Percentiles rank a stretch among this genome's conserved stretches.
Evolutionary conservation across 495 filamentous ascomycete species (phyloP).

Genomic region (Hyaloscypha variabilis): DNA sequence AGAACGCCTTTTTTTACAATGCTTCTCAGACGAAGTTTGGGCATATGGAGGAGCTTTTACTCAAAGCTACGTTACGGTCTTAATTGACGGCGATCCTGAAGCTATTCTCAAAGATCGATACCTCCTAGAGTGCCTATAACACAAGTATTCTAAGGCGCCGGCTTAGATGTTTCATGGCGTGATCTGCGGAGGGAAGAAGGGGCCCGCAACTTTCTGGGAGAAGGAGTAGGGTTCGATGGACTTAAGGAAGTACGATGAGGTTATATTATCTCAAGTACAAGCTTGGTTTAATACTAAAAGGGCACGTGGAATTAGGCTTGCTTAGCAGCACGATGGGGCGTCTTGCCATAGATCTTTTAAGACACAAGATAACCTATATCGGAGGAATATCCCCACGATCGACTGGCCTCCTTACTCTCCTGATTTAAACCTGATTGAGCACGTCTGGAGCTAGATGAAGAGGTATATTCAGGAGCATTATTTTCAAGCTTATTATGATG

Average conservation of each 20-base stretch:
- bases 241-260: conserved; percentile 21
- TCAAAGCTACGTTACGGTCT: conserved; percentile 2
- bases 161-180: conserved; percentile 38
- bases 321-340: not conserved
- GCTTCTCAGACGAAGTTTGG: conserved; percentile 18
- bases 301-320: not conserved
- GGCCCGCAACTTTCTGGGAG: conserved; percentile 35
- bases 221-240: conserved; percentile 38
- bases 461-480: conserved; percentile 18
- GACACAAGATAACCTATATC: not conserved
- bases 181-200: conserved; percentile 31
- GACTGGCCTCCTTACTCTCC: conserved; percentile 19
- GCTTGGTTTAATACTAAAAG: conserved; percentile 20
- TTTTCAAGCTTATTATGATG: conserved; percentile 5
- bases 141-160: conserved; percentile 13
- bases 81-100: not conserved
- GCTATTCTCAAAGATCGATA: conserved; percentile 1
- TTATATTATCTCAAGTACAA: conserved; percentile 30
- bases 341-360: conserved; percentile 13
- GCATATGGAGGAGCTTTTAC: conserved; percentile 14
- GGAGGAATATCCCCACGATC: conserved; percentile 20
- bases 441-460: conserved; percentile 35
- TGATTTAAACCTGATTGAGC: conserved; percentile 31
- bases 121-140: not conserved
- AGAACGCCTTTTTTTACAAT: conserved; percentile 2